These are phyloP conservation scores for Petrea volubilis DNA, from an alignment of 257 asterid genomes.

Conservation along the genomic window DNA sequence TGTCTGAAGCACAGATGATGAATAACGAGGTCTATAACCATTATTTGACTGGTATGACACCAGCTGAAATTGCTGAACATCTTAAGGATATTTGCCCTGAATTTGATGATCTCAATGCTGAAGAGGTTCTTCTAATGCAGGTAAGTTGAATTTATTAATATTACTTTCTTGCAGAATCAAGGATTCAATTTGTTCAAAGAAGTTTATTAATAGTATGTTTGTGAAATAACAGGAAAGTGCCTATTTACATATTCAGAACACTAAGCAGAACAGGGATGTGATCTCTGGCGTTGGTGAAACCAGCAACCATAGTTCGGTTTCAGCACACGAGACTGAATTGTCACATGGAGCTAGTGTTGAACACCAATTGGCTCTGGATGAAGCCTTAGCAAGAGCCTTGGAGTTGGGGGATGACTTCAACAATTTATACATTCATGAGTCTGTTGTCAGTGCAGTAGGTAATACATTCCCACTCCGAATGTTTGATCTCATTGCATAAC, in stretches of 20 bases:
- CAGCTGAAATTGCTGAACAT: conserved; percentile 73
- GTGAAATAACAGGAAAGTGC: conserved; percentile 70
- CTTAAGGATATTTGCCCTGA: conserved; percentile 73
- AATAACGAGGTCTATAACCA: conserved; percentile 43
- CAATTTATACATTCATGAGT: conserved; percentile 44
- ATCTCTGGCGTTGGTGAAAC: conserved; percentile 46
- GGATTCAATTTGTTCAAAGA: neutral
- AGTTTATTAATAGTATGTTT: neutral
- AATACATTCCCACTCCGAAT: conserved; percentile 19
- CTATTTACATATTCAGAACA: conserved; percentile 54
- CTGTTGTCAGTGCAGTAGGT: conserved; percentile 46
- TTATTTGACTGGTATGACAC: conserved; percentile 50
- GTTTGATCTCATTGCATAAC: neutral
- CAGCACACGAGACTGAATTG: conserved; percentile 46
- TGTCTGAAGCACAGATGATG: conserved; percentile 44
- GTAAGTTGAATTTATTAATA: conserved; percentile 16
- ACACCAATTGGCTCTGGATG: conserved; percentile 78
- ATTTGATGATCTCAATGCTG: conserved; percentile 68
- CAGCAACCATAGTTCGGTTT: conserved; percentile 35
- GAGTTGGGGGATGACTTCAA: conserved; percentile 75
- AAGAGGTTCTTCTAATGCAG: conserved; percentile 77
- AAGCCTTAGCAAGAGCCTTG: conserved; percentile 84
- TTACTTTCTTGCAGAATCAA: neutral
- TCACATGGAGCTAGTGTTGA: conserved; percentile 38
- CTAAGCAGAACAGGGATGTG: conserved; percentile 37